Evolutionary conservation across 2,329 filamentous ascomycete species (phyloP).

Genomic region (Claviceps purpurea): DNA sequence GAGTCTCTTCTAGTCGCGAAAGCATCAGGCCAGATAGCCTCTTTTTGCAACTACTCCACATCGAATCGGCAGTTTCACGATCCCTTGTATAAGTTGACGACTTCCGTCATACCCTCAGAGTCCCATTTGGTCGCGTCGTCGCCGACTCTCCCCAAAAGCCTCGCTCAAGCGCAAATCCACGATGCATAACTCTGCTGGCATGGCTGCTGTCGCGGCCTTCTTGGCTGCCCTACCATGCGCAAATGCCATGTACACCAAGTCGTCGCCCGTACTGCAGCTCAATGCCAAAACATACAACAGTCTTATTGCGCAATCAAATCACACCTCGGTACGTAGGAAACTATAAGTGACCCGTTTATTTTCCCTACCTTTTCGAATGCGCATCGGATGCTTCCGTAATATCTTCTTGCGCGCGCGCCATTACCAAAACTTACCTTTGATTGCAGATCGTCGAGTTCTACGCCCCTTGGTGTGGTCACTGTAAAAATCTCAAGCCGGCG

Average conservation of each 20-base stretch:
- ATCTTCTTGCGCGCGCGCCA: background rate
- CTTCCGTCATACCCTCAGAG: background rate
- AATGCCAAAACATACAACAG: constrained; percentile 66
- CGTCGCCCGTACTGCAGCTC: constrained; percentile 75
- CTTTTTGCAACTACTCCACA: background rate
- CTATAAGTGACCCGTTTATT: background rate
- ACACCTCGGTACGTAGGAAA: constrained; percentile 63
- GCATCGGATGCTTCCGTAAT: background rate
- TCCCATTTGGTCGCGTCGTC: background rate
- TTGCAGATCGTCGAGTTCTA: constrained; percentile 68
- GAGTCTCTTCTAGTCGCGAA: background rate
- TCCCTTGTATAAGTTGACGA: background rate
- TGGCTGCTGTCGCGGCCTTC: constrained; percentile 37
- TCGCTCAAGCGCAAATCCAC: background rate
- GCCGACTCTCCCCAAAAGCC: background rate
- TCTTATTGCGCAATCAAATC: constrained; percentile 75
- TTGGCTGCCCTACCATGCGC: constrained; percentile 52
- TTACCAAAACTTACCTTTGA: background rate
- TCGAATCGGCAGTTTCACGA: background rate
- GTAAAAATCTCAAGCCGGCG: constrained; percentile 85
- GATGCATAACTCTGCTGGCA: constrained; percentile 41
- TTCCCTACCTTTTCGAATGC: background rate
- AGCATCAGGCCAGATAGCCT: constrained; percentile 1
- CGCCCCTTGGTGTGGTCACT: constrained; percentile 95
- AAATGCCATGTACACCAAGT: constrained; percentile 71